These are phyloP conservation scores for Phytophthora uliginosa DNA, from an alignment of 352 stramenopile species.

Conservation along the genomic window DNA sequence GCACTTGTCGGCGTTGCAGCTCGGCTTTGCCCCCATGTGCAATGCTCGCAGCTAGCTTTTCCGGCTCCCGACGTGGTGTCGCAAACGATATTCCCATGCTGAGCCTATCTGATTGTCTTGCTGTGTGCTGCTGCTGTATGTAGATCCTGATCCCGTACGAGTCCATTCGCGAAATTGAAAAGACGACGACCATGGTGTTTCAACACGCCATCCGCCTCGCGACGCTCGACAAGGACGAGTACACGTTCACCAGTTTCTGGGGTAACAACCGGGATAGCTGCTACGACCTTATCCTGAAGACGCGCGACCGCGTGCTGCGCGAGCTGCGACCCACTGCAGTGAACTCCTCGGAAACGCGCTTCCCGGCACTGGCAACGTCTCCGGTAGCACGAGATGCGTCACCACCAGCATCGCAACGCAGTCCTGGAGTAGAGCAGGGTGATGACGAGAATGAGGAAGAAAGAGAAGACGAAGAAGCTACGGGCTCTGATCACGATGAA, in stretches of 20 bases:
- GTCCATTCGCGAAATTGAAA: slow-evolving; percentile 81
- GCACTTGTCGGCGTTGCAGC: slow-evolving; percentile 20
- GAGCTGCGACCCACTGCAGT: slow-evolving; percentile 17
- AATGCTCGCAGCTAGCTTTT: slow-evolving; percentile 22
- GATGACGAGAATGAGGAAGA: slow-evolving; percentile 18
- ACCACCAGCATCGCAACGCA: slow-evolving; percentile 1
- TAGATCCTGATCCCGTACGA: slow-evolving; percentile 89
- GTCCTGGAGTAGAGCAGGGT: slow-evolving; percentile 14
- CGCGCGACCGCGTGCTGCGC: slow-evolving; percentile 61
- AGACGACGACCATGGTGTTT: slow-evolving; percentile 89
- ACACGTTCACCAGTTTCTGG: slow-evolving; percentile 91
- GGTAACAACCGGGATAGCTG: slow-evolving; percentile 84
- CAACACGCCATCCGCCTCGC: slow-evolving; percentile 78
- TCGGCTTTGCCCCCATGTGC: slow-evolving; percentile 28
- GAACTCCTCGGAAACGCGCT: slow-evolving; percentile 22
- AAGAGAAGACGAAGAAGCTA: slow-evolving; percentile 6
- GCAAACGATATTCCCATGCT: slow-evolving; percentile 11
- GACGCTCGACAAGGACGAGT: slow-evolving; percentile 77
- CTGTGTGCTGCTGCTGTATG: slow-evolving; percentile 17
- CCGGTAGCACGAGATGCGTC: slow-evolving; percentile 14
- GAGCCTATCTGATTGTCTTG: slow-evolving; percentile 19
- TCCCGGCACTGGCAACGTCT: slow-evolving; percentile 26
- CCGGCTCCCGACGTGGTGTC: slow-evolving; percentile 34
- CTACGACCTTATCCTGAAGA: slow-evolving; percentile 77
- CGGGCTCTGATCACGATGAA: slow-evolving; percentile 6